Base-by-base conservation (phyloP, 208 protist species). In the Borovskyia barvae region DNA sequence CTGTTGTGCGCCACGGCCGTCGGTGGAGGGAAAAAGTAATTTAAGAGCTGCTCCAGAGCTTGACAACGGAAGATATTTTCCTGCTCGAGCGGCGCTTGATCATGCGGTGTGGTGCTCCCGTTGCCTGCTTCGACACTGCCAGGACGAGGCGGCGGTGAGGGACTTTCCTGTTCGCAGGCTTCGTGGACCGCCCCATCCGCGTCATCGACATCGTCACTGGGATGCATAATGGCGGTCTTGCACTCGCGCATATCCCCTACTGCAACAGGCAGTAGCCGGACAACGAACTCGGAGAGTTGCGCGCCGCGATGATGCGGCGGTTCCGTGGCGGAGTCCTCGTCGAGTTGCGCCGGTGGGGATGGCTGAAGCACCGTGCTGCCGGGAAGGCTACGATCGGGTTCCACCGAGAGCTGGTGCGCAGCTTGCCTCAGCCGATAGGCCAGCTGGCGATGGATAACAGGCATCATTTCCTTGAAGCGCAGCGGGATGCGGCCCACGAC, bases 401-500 rank as follows among this genome's bases (percentile, higher is more conserved):
- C 55, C 9, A 59, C 41, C 6, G 49, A 26, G 33, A 39, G 19
- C 40, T 64, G 64, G 33, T 71, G 64, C 8, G 41, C 47, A 7
- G 17, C 54, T 41, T 71, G 64, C 25, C 64, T 54, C 54, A 59
- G 55, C 25, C 64, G 54, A 42, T 59, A 71, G 22, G 42, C 33
- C 0, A 71, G 64, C 15, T 71, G 64, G 17, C 64, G 54, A 14
- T 60, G 48, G 11, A 71, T 39, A 2, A 35, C 47, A 4, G 55
- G 41, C 3, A 71, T 47, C 20, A 64, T 22, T 6, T 71, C 64
- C 12, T 39, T 24, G 33, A 71, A 64, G 48, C 22, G 33, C 2
- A 71, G 49, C 3, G 64, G 64, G 30, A 71, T 19, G 6, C 55
- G 64, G 1, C 49, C 64, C 20, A 71, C 43, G 37, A 71, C 55